These are phyloP conservation scores for Trypanosoma scelopori DNA, from an alignment of 208 protist species.

Conservation along the genomic window DNA sequence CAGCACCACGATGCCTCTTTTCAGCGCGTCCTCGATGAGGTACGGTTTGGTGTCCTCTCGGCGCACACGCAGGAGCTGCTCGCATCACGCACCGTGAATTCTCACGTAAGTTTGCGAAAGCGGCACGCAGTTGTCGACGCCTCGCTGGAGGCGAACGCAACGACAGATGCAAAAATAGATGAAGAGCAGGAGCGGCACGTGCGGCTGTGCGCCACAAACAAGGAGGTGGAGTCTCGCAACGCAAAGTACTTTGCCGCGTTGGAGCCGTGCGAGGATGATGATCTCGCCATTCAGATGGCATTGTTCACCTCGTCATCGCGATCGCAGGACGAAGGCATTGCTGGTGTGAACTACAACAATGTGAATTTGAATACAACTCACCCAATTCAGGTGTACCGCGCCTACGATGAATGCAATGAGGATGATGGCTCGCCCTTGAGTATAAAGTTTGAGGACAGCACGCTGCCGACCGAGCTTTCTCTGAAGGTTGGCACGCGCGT, in stretches of 20 bases:
- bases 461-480: slow-evolving; percentile 34
- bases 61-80: slow-evolving; percentile 22
- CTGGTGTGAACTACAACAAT: slow-evolving; percentile 1
- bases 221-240: slow-evolving; percentile 65
- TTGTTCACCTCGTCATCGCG: not conserved
- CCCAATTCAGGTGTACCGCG: slow-evolving; percentile 34
- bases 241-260: slow-evolving; percentile 53
- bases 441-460: slow-evolving; percentile 61
- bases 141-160: not conserved
- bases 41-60: slow-evolving; percentile 49
- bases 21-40: slow-evolving; percentile 54
- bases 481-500: slow-evolving; percentile 74
- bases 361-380: slow-evolving; percentile 8
- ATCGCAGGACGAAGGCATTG: not conserved
- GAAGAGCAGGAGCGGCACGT: slow-evolving; percentile 27
- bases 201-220: slow-evolving; percentile 72
- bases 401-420: slow-evolving; percentile 29
- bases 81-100: slow-evolving; percentile 17
- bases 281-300: not conserved
- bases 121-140: not conserved
- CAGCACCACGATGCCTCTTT: slow-evolving; percentile 47
- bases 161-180: not conserved
- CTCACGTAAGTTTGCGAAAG: not conserved
- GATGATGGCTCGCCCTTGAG: slow-evolving; percentile 13
- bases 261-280: slow-evolving; percentile 19